These are phyloP conservation scores for Colletotrichum eleusines DNA, from an alignment of 2,329 filamentous ascomycete species.

Conservation along the genomic window DNA sequence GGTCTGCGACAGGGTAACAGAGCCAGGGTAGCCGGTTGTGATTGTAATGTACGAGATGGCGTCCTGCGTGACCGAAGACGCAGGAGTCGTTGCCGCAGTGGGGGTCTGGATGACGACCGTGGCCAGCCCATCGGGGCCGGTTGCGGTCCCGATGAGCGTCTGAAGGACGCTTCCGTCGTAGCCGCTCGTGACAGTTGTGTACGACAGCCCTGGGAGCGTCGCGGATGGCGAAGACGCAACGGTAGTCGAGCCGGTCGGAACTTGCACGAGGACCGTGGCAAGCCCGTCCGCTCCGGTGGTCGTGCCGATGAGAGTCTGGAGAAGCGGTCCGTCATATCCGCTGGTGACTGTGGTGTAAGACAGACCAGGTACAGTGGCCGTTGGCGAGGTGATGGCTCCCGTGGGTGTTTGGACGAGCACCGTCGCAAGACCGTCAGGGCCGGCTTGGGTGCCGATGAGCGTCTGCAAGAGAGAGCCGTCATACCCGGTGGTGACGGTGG, in stretches of 20 bases:
- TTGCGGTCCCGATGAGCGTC: slow-evolving; percentile 20
- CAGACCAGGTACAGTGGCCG: not conserved
- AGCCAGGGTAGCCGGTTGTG: slow-evolving; percentile 27
- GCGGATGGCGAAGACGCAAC: not conserved
- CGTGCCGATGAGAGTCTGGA: slow-evolving; percentile 6
- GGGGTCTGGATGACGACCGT: slow-evolving; percentile 25
- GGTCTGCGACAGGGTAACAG: slow-evolving; percentile 13
- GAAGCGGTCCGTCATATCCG: not conserved
- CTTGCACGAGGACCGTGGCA: slow-evolving; percentile 24
- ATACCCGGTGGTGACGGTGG: slow-evolving; percentile 14
- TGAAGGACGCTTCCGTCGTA: slow-evolving; percentile 22
- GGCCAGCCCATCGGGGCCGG: slow-evolving; percentile 27
- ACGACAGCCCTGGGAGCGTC: slow-evolving; percentile 9
- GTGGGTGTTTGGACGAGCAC: not conserved
- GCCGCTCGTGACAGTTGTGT: slow-evolving; percentile 30
- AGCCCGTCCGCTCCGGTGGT: slow-evolving; percentile 15
- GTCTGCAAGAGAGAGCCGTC: slow-evolving; percentile 3
- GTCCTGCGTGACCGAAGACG: slow-evolving; percentile 20
- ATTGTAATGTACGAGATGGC: slow-evolving; percentile 33
- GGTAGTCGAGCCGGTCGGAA: slow-evolving; percentile 10
- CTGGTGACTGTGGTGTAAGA: slow-evolving; percentile 1
- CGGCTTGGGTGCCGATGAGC: not conserved
- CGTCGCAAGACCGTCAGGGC: not conserved
- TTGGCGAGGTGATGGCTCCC: not conserved
- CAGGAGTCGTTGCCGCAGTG: not conserved